phyloP scores from a whole-genome alignment of 306 rosid species.

The Lathyrus sativus region DNA sequence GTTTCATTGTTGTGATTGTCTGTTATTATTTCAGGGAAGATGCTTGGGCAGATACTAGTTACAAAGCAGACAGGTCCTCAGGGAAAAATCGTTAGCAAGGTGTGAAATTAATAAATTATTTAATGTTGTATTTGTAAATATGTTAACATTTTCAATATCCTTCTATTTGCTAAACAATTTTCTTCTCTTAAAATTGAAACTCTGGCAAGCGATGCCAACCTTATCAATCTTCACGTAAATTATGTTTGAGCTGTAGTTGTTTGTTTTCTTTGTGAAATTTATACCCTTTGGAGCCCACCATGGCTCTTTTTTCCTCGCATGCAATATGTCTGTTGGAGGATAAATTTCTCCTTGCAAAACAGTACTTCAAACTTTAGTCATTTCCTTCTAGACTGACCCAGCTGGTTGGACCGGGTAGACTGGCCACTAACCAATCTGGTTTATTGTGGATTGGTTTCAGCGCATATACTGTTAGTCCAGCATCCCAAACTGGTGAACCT shows the following conservation, averaged over 20 bases:
- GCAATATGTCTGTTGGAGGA: conserved; percentile 19
- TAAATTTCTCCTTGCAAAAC: conserved; percentile 16
- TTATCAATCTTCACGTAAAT: conserved; percentile 11
- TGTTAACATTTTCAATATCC: conserved; percentile 27
- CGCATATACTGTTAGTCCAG: conserved; percentile 10
- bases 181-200: conserved; percentile 13
- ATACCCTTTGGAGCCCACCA: not conserved
- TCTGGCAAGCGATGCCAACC: conserved; percentile 17
- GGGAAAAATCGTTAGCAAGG: conserved; percentile 98
- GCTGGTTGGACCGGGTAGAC: conserved; percentile 16
- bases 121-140: conserved; percentile 19
- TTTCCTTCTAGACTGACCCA: not conserved
- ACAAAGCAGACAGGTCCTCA: conserved; percentile 96
- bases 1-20: conserved; percentile 1
- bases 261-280: conserved; percentile 15
- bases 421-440: conserved; percentile 14
- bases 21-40: conserved; percentile 66
- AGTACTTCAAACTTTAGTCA: conserved; percentile 1
- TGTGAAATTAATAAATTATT: conserved; percentile 42
- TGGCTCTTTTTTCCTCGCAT: conserved; percentile 22
- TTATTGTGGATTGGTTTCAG: conserved; percentile 21
- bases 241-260: conserved; percentile 9
- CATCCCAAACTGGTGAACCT: conserved; percentile 11
- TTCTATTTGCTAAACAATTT: conserved; percentile 12
- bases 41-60: conserved; percentile 97